phyloP scores from a whole-genome alignment of 805 yeast species.

The Metschnikowia bowlesiae region DNA sequence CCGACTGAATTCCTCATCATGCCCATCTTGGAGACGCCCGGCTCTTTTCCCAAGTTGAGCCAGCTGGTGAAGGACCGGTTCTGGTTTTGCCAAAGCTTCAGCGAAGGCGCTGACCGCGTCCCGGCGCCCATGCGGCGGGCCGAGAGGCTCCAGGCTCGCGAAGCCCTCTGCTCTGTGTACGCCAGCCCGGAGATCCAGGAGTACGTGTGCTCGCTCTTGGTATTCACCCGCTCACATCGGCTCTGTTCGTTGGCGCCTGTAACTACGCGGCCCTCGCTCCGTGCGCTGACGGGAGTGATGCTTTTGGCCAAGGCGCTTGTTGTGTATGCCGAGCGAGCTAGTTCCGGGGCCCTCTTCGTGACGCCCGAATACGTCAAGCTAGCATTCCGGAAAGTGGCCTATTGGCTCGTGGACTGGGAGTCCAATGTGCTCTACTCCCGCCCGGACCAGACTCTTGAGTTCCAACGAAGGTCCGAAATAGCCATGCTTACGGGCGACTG shows the following conservation, averaged over 20 bases:
- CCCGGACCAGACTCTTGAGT: slow-evolving; percentile 7
- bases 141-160: slow-evolving; percentile 6
- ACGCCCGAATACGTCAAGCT: slow-evolving; percentile 37
- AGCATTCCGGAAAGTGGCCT: slow-evolving; percentile 36
- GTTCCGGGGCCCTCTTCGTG: slow-evolving; percentile 17
- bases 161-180: slow-evolving; percentile 16
- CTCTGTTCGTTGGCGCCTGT: slow-evolving; percentile 36
- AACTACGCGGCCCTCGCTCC: slow-evolving; percentile 30
- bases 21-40: slow-evolving; percentile 9
- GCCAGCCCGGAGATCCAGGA: slow-evolving; percentile 33
- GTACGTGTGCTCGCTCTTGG: slow-evolving; percentile 35
- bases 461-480: slow-evolving; percentile 22
- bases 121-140: not conserved
- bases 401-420: slow-evolving; percentile 45
- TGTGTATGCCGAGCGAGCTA: slow-evolving; percentile 12
- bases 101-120: not conserved
- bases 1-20: slow-evolving; percentile 11
- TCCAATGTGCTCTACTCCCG: slow-evolving; percentile 17
- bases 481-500: slow-evolving; percentile 39
- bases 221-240: slow-evolving; percentile 36
- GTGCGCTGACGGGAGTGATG: slow-evolving; percentile 27
- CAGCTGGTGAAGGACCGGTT: slow-evolving; percentile 15
- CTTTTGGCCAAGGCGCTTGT: slow-evolving; percentile 27
- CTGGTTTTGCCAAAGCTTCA: slow-evolving; percentile 17
- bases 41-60: slow-evolving; percentile 9